These are phyloP conservation scores for Mortierella polycephala DNA, from an alignment of 371 early-diverging fungal genomes.

Conservation along the genomic window DNA sequence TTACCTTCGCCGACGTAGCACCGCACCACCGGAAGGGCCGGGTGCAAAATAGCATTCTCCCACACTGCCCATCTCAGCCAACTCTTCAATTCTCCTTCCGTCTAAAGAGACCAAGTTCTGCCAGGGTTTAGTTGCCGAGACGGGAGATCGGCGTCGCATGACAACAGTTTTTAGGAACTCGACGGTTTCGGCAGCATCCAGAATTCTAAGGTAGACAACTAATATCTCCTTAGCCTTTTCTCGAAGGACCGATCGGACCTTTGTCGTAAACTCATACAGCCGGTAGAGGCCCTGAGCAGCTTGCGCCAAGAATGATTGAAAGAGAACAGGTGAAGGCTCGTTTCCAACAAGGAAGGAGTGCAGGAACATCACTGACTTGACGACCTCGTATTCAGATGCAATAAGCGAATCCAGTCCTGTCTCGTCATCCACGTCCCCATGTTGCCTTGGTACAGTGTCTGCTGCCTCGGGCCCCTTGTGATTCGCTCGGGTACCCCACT, in stretches of 20 bases:
- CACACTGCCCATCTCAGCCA: conserved; percentile 56
- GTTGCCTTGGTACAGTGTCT: conserved; percentile 15
- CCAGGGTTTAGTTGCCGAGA: conserved; percentile 27
- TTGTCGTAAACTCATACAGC: conserved; percentile 66
- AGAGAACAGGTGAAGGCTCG: conserved; percentile 71
- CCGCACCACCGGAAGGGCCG: conserved; percentile 65
- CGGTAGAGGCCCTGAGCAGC: conserved; percentile 69
- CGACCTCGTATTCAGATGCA: conserved; percentile 58
- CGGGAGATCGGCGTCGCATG: conserved; percentile 55
- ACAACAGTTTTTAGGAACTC: conserved; percentile 64
- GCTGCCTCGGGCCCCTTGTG: conserved; percentile 24
- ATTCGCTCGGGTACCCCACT: conserved; percentile 34
- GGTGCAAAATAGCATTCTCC: conserved; percentile 70
- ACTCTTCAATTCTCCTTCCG: conserved; percentile 17
- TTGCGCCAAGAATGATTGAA: conserved; percentile 62
- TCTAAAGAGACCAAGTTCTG: conserved; percentile 15
- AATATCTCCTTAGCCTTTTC: conserved; percentile 63
- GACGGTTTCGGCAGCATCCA: conserved; percentile 60
- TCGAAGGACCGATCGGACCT: conserved; percentile 62
- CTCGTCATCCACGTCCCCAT: conserved; percentile 1
- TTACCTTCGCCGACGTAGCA: conserved; percentile 58
- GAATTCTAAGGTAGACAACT: conserved; percentile 64
- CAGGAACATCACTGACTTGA: conserved; percentile 57
- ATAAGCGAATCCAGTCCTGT: conserved; percentile 53
- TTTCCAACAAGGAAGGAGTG: conserved; percentile 70